Evolutionary conservation across 495 filamentous ascomycete genomes (phyloP).

Genomic region (Tuber brumale): DNA sequence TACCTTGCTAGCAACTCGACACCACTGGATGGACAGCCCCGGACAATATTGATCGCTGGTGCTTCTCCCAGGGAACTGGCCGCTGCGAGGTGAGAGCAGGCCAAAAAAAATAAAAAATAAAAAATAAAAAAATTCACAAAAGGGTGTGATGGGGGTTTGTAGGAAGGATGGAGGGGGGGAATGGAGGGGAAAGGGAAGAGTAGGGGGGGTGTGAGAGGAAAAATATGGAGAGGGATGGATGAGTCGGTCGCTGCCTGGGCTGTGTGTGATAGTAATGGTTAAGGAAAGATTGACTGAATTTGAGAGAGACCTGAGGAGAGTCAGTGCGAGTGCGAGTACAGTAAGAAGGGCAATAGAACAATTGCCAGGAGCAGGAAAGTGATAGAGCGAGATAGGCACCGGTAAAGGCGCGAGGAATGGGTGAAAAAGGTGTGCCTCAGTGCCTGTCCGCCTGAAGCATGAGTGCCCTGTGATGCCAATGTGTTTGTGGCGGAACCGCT

Average conservation of each 20-base stretch:
- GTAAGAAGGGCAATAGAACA: not conserved
- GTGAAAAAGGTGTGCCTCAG: not conserved
- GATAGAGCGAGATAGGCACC: not conserved
- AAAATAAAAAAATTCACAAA: conserved; percentile 11
- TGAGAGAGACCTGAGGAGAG: not conserved
- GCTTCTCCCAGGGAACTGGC: conserved; percentile 38
- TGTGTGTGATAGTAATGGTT: not conserved
- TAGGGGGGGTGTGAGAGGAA: conserved; percentile 23
- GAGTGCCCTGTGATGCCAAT: conserved; percentile 14
- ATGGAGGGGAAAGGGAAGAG: conserved; percentile 17
- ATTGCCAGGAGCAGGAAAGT: not conserved
- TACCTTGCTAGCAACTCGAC: conserved; percentile 27
- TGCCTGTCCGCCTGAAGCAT: conserved; percentile 14
- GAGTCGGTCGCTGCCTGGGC: conserved; percentile 12
- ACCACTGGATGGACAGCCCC: conserved; percentile 32
- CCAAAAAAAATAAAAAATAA: conserved; percentile 22
- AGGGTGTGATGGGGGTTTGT: conserved; percentile 28
- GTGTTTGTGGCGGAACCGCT: conserved; percentile 25
- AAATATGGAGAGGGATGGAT: conserved; percentile 22
- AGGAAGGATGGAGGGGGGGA: conserved; percentile 17
- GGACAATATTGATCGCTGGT: conserved; percentile 36
- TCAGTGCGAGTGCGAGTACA: not conserved
- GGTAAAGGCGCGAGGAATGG: not conserved
- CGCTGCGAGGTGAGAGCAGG: conserved; percentile 23
- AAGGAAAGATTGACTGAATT: not conserved